Percentiles rank a stretch among this genome's conserved stretches.
Conservation (phyloP, 192 early-diverging fungal species). For the Backusella sp. region DNA sequence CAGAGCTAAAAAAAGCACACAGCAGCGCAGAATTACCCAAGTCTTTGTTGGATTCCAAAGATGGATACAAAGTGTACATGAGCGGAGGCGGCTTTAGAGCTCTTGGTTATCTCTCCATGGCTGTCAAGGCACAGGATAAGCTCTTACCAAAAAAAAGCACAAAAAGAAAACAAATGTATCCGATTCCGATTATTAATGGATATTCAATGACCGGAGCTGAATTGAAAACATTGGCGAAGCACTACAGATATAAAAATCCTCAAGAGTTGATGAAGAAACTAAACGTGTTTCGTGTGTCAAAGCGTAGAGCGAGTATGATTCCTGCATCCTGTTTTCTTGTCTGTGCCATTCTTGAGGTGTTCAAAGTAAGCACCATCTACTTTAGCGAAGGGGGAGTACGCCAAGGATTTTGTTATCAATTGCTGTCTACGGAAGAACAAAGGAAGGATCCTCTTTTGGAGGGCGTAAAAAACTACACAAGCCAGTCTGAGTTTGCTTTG, state of each 20-base stretch:
- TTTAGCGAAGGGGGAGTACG: slow-evolving; percentile 59
- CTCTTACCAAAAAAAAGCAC: slow-evolving; percentile 17
- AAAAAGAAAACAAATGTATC: slow-evolving; percentile 31
- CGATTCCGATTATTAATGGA: slow-evolving; percentile 56
- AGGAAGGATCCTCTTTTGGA: slow-evolving; percentile 46
- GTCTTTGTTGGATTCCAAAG: slow-evolving; percentile 17
- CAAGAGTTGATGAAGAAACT: slow-evolving; percentile 21
- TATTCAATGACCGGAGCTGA: slow-evolving; percentile 42
- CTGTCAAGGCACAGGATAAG: slow-evolving; percentile 29
- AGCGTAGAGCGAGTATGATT: slow-evolving; percentile 48
- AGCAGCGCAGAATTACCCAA: slow-evolving; percentile 19
- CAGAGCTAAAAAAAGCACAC: slow-evolving; percentile 37
- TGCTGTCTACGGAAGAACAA: slow-evolving; percentile 36
- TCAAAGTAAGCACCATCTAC: slow-evolving; percentile 38
- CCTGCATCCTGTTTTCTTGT: slow-evolving; percentile 50
- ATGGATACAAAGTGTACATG: slow-evolving; percentile 46
- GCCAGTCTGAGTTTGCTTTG: slow-evolving; percentile 30
- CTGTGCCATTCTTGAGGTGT: slow-evolving; percentile 40
- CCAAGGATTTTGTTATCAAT: slow-evolving; percentile 52
- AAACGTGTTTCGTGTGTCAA: slow-evolving; percentile 48
- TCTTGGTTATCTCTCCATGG: slow-evolving; percentile 54
- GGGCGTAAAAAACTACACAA: slow-evolving; percentile 38
- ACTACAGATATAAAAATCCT: slow-evolving; percentile 36
- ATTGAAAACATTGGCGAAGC: slow-evolving; percentile 32
- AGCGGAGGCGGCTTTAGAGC: slow-evolving; percentile 54